A percentile compares a stretch with the other conserved stretches of the same genome.
phyloP scores from a whole-genome alignment of 208 protist species.

The Wallacemonas sp. region DNA sequence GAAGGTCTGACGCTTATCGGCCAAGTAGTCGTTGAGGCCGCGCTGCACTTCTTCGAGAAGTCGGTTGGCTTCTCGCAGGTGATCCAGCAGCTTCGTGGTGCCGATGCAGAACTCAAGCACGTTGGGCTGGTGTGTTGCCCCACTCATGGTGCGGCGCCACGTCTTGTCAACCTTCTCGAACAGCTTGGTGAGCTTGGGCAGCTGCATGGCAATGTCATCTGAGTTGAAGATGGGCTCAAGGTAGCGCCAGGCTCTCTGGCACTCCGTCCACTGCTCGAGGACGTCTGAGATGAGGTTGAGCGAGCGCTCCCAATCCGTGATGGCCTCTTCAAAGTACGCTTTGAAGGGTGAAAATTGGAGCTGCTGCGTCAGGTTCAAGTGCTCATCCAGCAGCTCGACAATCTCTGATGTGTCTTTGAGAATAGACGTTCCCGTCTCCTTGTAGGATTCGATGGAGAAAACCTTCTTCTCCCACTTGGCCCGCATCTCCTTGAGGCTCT shows the following conservation, averaged over 20 bases:
- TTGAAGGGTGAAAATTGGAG: slow-evolving; percentile 97
- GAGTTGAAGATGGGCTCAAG: slow-evolving; percentile 97
- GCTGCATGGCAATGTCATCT: slow-evolving; percentile 95
- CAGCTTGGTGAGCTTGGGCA: slow-evolving; percentile 93
- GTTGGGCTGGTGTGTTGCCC: slow-evolving; percentile 82
- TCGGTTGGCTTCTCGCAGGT: slow-evolving; percentile 93
- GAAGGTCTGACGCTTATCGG: slow-evolving; percentile 95
- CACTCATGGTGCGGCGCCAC: slow-evolving; percentile 94
- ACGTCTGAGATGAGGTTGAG: slow-evolving; percentile 94
- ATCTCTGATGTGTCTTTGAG: slow-evolving; percentile 92
- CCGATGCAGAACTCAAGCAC: slow-evolving; percentile 94
- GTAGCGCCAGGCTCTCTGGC: slow-evolving; percentile 96
- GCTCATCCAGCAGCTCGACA: slow-evolving; percentile 95
- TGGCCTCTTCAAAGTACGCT: slow-evolving; percentile 93
- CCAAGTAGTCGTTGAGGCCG: slow-evolving; percentile 96
- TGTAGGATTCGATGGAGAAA: slow-evolving; percentile 94
- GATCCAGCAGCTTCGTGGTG: slow-evolving; percentile 94
- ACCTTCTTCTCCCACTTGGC: slow-evolving; percentile 91
- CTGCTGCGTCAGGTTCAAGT: slow-evolving; percentile 96
- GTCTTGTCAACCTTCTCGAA: slow-evolving; percentile 96
- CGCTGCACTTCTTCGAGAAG: slow-evolving; percentile 96
- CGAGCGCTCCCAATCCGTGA: slow-evolving; percentile 94
- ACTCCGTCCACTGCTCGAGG: slow-evolving; percentile 97
- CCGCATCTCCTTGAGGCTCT: slow-evolving; percentile 95
- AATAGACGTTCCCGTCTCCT: slow-evolving; percentile 94